phyloP scores from a whole-genome alignment of 495 filamentous ascomycete genomes.

The Gamarada debralockiae region DNA sequence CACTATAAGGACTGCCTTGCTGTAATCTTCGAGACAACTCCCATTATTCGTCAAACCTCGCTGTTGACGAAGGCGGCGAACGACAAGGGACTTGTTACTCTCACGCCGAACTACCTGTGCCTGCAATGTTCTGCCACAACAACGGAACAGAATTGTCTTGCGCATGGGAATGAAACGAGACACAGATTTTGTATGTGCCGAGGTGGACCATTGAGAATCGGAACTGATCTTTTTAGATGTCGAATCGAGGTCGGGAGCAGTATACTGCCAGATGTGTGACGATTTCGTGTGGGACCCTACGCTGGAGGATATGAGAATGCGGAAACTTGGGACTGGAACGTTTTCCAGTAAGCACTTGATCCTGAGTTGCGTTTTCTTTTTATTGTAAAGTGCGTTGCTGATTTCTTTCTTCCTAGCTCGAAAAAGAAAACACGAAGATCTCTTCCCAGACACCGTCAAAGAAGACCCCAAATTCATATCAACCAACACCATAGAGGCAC shows the following conservation, averaged over 20 bases:
- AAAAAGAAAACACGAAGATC: slow-evolving; percentile 60
- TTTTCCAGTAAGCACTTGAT: slow-evolving; percentile 35
- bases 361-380: neutral
- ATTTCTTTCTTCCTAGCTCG: slow-evolving; percentile 26
- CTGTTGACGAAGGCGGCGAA: slow-evolving; percentile 32
- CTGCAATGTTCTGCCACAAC: slow-evolving; percentile 62
- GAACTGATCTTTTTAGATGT: slow-evolving; percentile 54
- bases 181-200: slow-evolving; percentile 60
- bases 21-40: slow-evolving; percentile 44
- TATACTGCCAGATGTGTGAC: slow-evolving; percentile 80
- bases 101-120: slow-evolving; percentile 64
- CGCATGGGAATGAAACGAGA: slow-evolving; percentile 52
- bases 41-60: slow-evolving; percentile 45
- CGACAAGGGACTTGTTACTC: slow-evolving; percentile 37
- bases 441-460: slow-evolving; percentile 47
- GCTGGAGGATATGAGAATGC: slow-evolving; percentile 65
- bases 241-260: slow-evolving; percentile 69
- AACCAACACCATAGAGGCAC: slow-evolving; percentile 54
- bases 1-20: slow-evolving; percentile 50
- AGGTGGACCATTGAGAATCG: neutral
- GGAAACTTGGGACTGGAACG: slow-evolving; percentile 50
- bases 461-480: slow-evolving; percentile 59
- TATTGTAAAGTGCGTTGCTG: neutral
- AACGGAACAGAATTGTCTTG: slow-evolving; percentile 49
- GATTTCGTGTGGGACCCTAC: slow-evolving; percentile 88